Conservation (phyloP, 169 alveolate species). For the Plasmodium yoelii region DNA sequence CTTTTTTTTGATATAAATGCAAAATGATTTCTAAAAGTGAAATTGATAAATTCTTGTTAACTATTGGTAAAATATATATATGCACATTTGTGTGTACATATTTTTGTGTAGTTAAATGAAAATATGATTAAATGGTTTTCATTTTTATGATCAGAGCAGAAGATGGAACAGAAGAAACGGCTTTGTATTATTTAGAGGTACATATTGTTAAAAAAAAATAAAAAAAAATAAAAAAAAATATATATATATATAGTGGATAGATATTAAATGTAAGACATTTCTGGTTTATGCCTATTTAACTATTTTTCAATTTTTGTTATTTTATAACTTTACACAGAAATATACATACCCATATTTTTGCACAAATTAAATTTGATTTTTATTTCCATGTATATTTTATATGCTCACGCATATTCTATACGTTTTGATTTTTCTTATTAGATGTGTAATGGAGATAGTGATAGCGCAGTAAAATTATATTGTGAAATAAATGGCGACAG, state of each 20-base stretch:
- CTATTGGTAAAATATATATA: conserved; percentile 38
- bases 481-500: conserved; percentile 36
- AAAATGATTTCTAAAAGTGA: conserved; percentile 33
- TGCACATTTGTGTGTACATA: neutral
- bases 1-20: too few relatives aligned
- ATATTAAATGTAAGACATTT: too few relatives aligned
- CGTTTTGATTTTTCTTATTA: neutral
- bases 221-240: too few relatives aligned
- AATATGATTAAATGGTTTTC: neutral
- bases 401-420: neutral
- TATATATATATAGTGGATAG: too few relatives aligned
- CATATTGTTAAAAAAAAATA: neutral
- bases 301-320: too few relatives aligned
- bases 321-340: neutral
- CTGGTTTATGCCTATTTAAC: too few relatives aligned
- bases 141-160: conserved; percentile 52
- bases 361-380: neutral
- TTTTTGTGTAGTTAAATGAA: neutral
- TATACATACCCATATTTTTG: too few relatives aligned
- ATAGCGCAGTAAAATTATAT: conserved; percentile 34
- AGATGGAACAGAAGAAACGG: conserved; percentile 65
- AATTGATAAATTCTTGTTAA: conserved; percentile 40
- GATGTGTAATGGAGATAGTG: conserved; percentile 66
- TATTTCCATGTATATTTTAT: neutral
- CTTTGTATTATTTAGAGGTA: conserved; percentile 62